phyloP scores from a whole-genome alignment of 1,284 basidiomycete species.

The Taiwanofungus camphoratus region DNA sequence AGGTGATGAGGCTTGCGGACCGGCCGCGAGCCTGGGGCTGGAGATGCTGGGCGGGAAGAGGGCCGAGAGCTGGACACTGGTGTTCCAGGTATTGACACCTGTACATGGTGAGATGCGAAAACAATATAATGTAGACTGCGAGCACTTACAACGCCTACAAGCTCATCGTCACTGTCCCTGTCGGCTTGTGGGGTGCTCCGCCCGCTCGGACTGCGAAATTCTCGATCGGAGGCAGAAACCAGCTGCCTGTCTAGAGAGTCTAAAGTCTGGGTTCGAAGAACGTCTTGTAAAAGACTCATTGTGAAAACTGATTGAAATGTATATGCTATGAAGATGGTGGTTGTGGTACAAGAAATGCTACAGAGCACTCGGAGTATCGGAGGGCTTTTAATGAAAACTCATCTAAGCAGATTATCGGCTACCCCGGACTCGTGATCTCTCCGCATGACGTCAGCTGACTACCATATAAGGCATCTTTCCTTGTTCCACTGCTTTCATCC shows the following conservation, averaged over 20 bases:
- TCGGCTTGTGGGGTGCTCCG: slow-evolving; percentile 21
- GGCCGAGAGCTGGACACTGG: slow-evolving; percentile 32
- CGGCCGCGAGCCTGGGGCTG: slow-evolving; percentile 45
- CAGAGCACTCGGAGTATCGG: background rate
- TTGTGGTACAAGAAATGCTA: slow-evolving; percentile 12
- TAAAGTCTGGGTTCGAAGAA: slow-evolving; percentile 55
- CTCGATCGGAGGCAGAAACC: slow-evolving; percentile 24
- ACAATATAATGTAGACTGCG: slow-evolving; percentile 1
- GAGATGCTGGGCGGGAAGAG: slow-evolving; percentile 52
- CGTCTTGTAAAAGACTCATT: slow-evolving; percentile 72
- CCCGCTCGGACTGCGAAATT: slow-evolving; percentile 13
- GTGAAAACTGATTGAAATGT: slow-evolving; percentile 14
- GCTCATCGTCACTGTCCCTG: slow-evolving; percentile 55
- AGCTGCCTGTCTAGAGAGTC: slow-evolving; percentile 42
- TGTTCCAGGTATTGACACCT: slow-evolving; percentile 58
- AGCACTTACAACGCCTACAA: slow-evolving; percentile 67
- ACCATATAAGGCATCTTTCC: background rate
- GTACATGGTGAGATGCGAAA: background rate
- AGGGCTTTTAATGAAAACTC: background rate
- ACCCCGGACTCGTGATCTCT: background rate
- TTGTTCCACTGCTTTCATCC: background rate
- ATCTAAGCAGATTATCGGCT: background rate
- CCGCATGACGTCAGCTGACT: background rate
- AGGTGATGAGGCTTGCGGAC: slow-evolving; percentile 36
- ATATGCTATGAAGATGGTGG: slow-evolving; percentile 10